Conservation (phyloP, 768 basidiomycete species). For the Lyophyllum shimeji region DNA sequence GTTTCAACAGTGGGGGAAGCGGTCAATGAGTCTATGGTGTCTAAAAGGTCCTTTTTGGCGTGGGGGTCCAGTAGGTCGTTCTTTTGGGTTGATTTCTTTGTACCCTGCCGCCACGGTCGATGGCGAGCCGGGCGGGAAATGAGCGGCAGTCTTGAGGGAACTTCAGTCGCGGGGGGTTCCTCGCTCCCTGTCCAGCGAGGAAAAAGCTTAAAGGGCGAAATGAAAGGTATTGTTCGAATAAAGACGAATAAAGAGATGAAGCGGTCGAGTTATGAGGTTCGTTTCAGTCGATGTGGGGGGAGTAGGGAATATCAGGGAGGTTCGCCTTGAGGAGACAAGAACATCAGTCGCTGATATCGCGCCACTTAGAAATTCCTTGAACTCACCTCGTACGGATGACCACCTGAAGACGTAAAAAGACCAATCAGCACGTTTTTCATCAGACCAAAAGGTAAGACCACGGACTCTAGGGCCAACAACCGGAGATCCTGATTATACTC, state of each 20-base stretch:
- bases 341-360: constrained; percentile 15
- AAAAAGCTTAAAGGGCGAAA: constrained; percentile 49
- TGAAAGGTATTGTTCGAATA: constrained; percentile 17
- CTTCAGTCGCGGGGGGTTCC: constrained; percentile 62
- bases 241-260: constrained; percentile 13
- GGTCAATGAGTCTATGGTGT: constrained; percentile 24
- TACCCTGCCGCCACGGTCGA: constrained; percentile 64
- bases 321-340: constrained; percentile 52
- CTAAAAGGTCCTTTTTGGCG: constrained; percentile 21
- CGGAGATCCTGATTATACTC: constrained; percentile 78
- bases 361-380: constrained; percentile 3
- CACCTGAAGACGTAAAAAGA: constrained; percentile 47
- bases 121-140: constrained; percentile 59
- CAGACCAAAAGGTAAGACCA: constrained; percentile 16
- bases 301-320: constrained; percentile 64
- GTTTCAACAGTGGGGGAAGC: constrained; percentile 24
- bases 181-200: constrained; percentile 74
- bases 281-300: constrained; percentile 13
- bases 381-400: constrained; percentile 75
- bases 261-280: constrained; percentile 8
- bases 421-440: constrained; percentile 17
- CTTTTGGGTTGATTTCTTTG: constrained; percentile 1
- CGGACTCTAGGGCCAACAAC: constrained; percentile 78
- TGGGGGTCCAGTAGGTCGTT: constrained; percentile 9
- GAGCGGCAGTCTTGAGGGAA: constrained; percentile 51